Percentiles rank a stretch among this genome's conserved stretches.
Conservation (phyloP, 2,329 filamentous ascomycete genomes). For the Penicillium sp. region DNA sequence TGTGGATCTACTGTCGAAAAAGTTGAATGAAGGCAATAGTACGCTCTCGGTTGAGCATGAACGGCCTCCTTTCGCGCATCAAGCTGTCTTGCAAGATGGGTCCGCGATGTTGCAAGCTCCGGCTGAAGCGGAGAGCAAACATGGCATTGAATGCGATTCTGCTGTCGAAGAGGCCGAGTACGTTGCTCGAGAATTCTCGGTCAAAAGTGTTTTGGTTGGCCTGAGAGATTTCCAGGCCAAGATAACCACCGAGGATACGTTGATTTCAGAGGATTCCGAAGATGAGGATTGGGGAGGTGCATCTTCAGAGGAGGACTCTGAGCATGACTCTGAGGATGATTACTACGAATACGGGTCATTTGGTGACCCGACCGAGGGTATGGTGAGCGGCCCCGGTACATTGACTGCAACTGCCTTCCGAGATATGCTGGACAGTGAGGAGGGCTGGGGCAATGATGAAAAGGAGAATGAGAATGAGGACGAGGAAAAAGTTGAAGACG, state of each 20-base stretch:
- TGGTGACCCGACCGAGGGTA: conserved; percentile 66
- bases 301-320: background rate
- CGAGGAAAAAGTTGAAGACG: background rate
- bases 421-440: conserved; percentile 79
- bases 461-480: background rate
- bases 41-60: too few species aligned
- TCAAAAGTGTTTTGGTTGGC: too few species aligned
- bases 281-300: background rate
- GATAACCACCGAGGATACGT: too few species aligned
- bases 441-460: conserved; percentile 66
- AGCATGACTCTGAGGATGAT: background rate
- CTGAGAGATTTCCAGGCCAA: too few species aligned
- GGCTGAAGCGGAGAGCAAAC: background rate
- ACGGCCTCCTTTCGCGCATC: too few species aligned
- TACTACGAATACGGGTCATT: background rate
- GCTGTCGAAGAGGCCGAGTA: background rate
- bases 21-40: background rate
- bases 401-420: conserved; percentile 82
- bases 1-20: background rate
- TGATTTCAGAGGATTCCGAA: background rate
- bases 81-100: background rate
- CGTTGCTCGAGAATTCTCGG: background rate
- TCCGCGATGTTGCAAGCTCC: background rate
- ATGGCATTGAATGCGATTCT: background rate
- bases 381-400: conserved; percentile 72